These are phyloP conservation scores for Xylaria acuta DNA, from an alignment of 495 filamentous ascomycete genomes.

Conservation along the genomic window DNA sequence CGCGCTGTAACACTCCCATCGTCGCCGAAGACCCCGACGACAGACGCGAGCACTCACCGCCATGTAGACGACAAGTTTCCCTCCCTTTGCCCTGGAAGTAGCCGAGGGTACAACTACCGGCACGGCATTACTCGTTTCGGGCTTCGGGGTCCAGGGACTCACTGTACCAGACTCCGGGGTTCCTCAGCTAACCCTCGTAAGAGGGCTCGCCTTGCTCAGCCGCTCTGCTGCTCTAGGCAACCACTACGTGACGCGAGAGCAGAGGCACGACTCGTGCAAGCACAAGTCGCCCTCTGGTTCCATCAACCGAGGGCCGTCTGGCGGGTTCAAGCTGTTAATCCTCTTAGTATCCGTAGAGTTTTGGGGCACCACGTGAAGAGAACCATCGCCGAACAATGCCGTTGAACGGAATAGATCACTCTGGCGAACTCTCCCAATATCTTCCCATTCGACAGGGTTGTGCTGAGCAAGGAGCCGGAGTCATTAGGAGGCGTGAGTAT, in stretches of 20 bases:
- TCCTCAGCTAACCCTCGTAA: too few species aligned
- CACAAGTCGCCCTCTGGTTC: too few species aligned
- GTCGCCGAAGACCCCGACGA: background rate
- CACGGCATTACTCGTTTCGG: slow-evolving; percentile 7
- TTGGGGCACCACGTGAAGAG: background rate
- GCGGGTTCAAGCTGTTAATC: too few species aligned
- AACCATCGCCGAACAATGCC: background rate
- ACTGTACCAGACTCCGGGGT: too few species aligned
- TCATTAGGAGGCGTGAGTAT: slow-evolving; percentile 5
- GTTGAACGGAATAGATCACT: background rate
- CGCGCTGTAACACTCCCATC: background rate
- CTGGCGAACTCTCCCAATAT: background rate
- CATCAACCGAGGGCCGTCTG: too few species aligned
- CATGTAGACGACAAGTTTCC: slow-evolving; percentile 11
- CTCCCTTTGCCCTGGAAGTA: slow-evolving; percentile 7
- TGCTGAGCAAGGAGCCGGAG: slow-evolving; percentile 12
- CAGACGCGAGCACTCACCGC: background rate
- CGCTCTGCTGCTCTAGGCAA: too few species aligned
- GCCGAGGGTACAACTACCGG: background rate
- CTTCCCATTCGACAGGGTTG: slow-evolving; percentile 15
- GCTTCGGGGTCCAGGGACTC: slow-evolving; percentile 11
- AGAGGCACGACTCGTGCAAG: too few species aligned
- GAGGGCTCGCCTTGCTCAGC: too few species aligned
- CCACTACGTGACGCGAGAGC: too few species aligned
- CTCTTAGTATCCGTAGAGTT: slow-evolving; percentile 7